Evolutionary conservation across 306 rosid species (phyloP), one percentile per base, ranked within the genome.

Genomic region (Medicago ruthenica): DNA sequence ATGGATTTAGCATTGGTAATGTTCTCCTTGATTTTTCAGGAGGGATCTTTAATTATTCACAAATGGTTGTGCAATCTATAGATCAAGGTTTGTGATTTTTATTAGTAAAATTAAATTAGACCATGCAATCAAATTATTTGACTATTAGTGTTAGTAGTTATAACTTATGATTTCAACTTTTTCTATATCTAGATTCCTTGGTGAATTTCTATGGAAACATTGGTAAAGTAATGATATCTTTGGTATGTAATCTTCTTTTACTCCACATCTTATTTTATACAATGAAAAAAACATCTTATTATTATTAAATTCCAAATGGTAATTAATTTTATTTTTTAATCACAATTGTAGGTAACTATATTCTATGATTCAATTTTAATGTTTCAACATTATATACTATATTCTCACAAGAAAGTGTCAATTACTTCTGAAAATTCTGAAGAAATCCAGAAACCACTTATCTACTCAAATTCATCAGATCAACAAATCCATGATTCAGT

Each of bases 151-250:
- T 66, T 15, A 20, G 14, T 16, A 11, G 4, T 17, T 17, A 61
- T 59, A 41, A 57, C 18, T 60, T 50, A 53, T 48, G 10, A 58
- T 51, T 63, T 65, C 70, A 68, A 69, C 27, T 10, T 18, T 72
- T 69, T 10, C 9, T 51, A 12, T 77, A 77, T 83, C 11, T 81
- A 89, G 98, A 65, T 84, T 91, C 98, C 2, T 91, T 86, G 96
- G 88, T 89, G 50, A 93, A 91, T 87, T 91, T 93, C 47, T 88
- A 85, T 78, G 98, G 97, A 48, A 93, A 91, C 74, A 74, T 86
- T 39, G 98, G 97, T 57, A 91, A 93, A 88, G 88, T 90, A 39
- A 61, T 93, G 34, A 86, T 91, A 70, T 91, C 93, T 50, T 70
- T 89, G 96, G 98, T 91, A 87, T 44, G 74, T 79, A 57, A 63